A percentile compares a stretch with the other conserved stretches of the same genome.
Evolutionary conservation across 495 filamentous ascomycete genomes (phyloP).

Genomic region (Trichocladium uniseriatum): DNA sequence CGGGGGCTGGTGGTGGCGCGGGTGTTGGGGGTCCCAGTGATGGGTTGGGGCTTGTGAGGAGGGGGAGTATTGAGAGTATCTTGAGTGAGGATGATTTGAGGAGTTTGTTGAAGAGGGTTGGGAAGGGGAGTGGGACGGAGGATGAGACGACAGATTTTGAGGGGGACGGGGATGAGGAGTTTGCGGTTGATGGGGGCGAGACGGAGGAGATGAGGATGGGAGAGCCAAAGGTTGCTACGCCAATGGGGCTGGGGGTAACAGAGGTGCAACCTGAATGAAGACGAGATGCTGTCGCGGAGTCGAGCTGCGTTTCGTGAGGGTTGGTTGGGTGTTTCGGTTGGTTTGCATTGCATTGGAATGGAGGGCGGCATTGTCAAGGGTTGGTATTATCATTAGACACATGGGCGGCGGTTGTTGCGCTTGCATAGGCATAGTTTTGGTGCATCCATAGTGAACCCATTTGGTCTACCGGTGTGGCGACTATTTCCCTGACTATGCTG

Average conservation of each 20-base stretch:
- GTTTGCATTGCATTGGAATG: no score
- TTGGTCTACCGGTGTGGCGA: no score
- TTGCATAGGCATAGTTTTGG: no score
- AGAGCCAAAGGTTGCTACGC: conserved; percentile 1
- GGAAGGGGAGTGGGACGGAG: conserved; percentile 6
- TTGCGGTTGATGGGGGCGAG: conserved; percentile 1
- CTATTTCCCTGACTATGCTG: no score
- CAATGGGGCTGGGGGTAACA: conserved; percentile 2
- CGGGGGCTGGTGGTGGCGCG: not conserved
- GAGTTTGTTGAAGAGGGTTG: conserved; percentile 9
- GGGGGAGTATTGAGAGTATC: conserved; percentile 22
- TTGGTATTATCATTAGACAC: no score
- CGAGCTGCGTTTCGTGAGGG: no score
- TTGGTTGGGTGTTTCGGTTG: no score
- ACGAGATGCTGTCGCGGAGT: not conserved
- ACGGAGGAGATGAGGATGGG: not conserved
- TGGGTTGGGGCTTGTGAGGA: conserved; percentile 3
- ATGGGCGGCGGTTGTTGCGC: no score
- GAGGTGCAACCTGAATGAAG: not conserved
- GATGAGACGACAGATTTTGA: conserved; percentile 18
- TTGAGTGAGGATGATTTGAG: conserved; percentile 24
- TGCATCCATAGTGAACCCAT: no score
- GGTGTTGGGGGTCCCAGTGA: not conserved
- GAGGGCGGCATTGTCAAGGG: no score
- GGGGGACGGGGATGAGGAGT: not conserved